Evolutionary conservation across 148 eudicot genomes (phyloP).

Genomic region (Salicornia ramosissima): DNA sequence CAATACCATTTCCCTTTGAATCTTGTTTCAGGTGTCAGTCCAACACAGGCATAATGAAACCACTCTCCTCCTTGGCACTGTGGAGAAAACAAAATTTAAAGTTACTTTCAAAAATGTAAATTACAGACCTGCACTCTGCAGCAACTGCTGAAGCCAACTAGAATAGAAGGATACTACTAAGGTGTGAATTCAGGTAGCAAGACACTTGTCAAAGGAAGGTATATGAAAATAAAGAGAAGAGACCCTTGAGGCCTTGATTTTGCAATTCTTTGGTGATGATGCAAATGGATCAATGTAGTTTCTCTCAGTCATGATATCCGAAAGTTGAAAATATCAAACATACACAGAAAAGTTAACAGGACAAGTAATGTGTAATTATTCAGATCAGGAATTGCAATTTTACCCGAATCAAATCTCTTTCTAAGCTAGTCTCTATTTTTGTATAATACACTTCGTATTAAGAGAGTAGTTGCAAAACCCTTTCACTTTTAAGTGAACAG

Average conservation of each 20-base stretch:
- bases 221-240: background rate
- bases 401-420: background rate
- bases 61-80: slow-evolving; percentile 99
- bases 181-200: background rate
- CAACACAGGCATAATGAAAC: slow-evolving; percentile 96
- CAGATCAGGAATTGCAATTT: background rate
- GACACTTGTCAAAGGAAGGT: background rate
- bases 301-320: background rate
- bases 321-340: background rate
- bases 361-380: background rate
- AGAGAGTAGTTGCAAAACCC: too few species aligned
- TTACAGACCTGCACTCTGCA: background rate
- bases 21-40: slow-evolving; percentile 88
- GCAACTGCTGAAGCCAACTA: background rate
- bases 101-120: slow-evolving; percentile 1
- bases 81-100: slow-evolving; percentile 7
- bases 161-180: background rate
- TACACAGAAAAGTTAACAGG: background rate
- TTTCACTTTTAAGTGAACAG: background rate
- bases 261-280: background rate
- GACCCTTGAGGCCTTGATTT: background rate
- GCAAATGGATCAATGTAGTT: background rate
- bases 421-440: background rate
- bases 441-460: background rate
- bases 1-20: slow-evolving; percentile 98